A percentile compares a stretch with the other conserved stretches of the same genome.
These are phyloP conservation scores for Phytophthora lateralis DNA, from an alignment of 352 stramenopile species.

Conservation along the genomic window DNA sequence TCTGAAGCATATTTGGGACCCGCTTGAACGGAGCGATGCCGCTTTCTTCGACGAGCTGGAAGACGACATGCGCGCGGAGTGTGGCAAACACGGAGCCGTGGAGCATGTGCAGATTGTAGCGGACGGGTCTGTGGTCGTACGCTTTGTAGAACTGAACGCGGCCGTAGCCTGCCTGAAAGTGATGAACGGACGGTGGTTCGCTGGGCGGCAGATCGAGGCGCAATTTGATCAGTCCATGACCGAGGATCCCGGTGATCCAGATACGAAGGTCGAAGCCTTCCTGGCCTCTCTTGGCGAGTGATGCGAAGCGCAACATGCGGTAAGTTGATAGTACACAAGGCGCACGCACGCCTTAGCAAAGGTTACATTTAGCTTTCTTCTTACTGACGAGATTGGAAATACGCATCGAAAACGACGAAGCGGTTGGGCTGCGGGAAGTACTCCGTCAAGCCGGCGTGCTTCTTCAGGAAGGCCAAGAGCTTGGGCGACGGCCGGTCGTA, in stretches of 20 bases:
- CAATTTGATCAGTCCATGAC: slow-evolving; percentile 60
- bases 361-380: background rate
- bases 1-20: slow-evolving; percentile 69
- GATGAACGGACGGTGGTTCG: slow-evolving; percentile 85
- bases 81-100: slow-evolving; percentile 67
- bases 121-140: slow-evolving; percentile 65
- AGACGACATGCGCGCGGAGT: slow-evolving; percentile 78
- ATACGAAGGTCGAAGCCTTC: slow-evolving; percentile 81
- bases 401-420: slow-evolving; percentile 86
- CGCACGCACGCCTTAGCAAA: background rate
- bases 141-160: slow-evolving; percentile 53
- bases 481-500: slow-evolving; percentile 86
- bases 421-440: slow-evolving; percentile 81
- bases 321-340: slow-evolving; percentile 10
- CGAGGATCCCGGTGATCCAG: slow-evolving; percentile 61
- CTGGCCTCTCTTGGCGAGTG: slow-evolving; percentile 64
- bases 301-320: slow-evolving; percentile 13
- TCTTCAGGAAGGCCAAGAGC: slow-evolving; percentile 77
- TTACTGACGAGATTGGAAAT: slow-evolving; percentile 46
- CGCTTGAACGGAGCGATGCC: slow-evolving; percentile 46
- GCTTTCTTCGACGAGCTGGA: slow-evolving; percentile 78
- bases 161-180: slow-evolving; percentile 76
- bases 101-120: slow-evolving; percentile 69
- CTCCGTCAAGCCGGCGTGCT: slow-evolving; percentile 56
- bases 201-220: slow-evolving; percentile 67